Evolutionary conservation across 1,139 yeast genomes (phyloP), one percentile per base, ranked within the genome.

Genomic region (Geotrichum australiense): DNA sequence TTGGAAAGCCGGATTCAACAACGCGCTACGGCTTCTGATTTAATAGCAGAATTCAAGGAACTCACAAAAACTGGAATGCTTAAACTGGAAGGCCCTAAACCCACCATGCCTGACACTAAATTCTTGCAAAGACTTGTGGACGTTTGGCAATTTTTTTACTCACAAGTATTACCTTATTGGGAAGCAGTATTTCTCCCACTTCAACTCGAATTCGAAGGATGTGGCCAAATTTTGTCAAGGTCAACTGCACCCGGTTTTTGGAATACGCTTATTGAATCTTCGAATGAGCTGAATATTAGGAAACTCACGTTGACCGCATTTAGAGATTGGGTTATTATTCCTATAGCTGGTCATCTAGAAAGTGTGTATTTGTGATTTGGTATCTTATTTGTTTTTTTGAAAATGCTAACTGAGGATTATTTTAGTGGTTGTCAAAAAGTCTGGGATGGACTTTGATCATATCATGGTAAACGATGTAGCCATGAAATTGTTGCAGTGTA

Each of bases 161-260:
- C 68, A 10, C 68, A 71, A 31, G 68, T 76, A 1, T 64, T 74
- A 40, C 78, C 77, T 40, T 76, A 78, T 52, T 61, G 79, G 29
- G 72, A 75, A 43, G 80, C 81, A 1, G 70, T 76, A 0, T 70
- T 80, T 43, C 53, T 77, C 29, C 86, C 87, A 0, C 53, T 80
- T 19, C 82, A 78, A 41, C 53, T 66, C 14, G 79, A 74, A 45
- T 60, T 71, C 41, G 67, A 64, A 15, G 72, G 69, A 1, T 43
- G 47, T 3, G 73, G 71, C 36, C 54, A 53, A 45, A 45, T 61
- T 25, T 45, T 63, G 39, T 49, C 58, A 10, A 51, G 55, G 1
- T 56, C 54, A 3, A 51, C 53, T n/a, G 65, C 68, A 2, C 48
- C 50, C 14, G 58, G 55, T 24, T 69, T 62, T 47, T 70, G 74